A percentile compares a stretch with the other conserved stretches of the same genome.
These are phyloP conservation scores for Cyphellophora attinorum DNA, from an alignment of 2,329 filamentous ascomycete species.

Conservation along the genomic window DNA sequence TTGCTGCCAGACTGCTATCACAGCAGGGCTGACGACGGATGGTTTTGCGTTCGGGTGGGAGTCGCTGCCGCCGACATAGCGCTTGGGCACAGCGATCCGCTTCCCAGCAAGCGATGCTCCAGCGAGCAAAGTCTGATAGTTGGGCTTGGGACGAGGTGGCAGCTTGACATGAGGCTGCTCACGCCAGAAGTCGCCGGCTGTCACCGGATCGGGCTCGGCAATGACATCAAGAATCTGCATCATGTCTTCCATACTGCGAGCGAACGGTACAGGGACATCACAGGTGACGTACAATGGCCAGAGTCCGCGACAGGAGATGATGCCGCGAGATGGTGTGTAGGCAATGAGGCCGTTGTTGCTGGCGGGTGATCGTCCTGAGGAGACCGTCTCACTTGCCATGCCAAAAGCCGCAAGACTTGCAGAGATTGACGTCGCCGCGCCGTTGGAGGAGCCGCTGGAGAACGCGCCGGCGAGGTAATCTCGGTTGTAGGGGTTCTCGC, in stretches of 20 bases:
- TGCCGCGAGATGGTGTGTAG: slow-evolving; percentile 43
- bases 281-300: slow-evolving; percentile 46
- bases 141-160: slow-evolving; percentile 34
- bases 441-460: slow-evolving; percentile 49
- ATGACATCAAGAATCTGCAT: slow-evolving; percentile 22
- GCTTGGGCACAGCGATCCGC: slow-evolving; percentile 40
- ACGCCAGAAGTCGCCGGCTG: slow-evolving; percentile 12
- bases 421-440: slow-evolving; percentile 41
- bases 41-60: slow-evolving; percentile 23
- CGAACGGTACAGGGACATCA: slow-evolving; percentile 42
- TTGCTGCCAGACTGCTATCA: slow-evolving; percentile 26
- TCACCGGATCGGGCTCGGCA: slow-evolving; percentile 6
- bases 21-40: slow-evolving; percentile 25
- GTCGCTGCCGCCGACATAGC: slow-evolving; percentile 37
- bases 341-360: slow-evolving; percentile 47
- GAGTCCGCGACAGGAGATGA: slow-evolving; percentile 39
- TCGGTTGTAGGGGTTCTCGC: slow-evolving; percentile 47
- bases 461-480: slow-evolving; percentile 45
- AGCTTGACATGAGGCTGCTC: slow-evolving; percentile 4
- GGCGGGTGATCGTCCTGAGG: slow-evolving; percentile 45
- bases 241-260: slow-evolving; percentile 38
- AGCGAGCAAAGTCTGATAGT: slow-evolving; percentile 26
- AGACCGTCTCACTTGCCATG: slow-evolving; percentile 45
- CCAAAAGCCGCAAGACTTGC: slow-evolving; percentile 44
- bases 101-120: slow-evolving; percentile 36